Base-by-base conservation (phyloP, 1,139 yeast genomes). In the Nematodospora anomalae region DNA sequence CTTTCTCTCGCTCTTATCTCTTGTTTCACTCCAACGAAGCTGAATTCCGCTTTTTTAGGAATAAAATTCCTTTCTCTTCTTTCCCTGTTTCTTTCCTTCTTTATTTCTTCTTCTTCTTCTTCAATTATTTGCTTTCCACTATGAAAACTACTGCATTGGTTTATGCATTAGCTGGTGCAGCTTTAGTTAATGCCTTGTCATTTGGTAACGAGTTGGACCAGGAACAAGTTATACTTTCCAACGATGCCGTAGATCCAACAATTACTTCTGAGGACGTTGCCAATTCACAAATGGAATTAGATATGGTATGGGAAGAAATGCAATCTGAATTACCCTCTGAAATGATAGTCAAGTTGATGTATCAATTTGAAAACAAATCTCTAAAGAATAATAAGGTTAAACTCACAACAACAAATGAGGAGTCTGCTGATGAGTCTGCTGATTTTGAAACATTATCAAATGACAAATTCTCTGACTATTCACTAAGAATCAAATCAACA, bases 401-500 rank as follows among this genome's bases (percentile, higher is more conserved):
- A n/a, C 14, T 37, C 9, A 11, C 24, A 4, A 20, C 33, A 12
- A 14, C 36, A 10, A 13, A 13, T 4, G 10, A 30, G 2, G n/a
- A n/a, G n/a, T n/a, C n/a, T n/a, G n/a, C n/a, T n/a, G n/a, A n/a
- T n/a, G n/a, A n/a, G n/a, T 13, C 32, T 10, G 25, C 22, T 14
- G 11, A 36, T 4, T 60, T 60, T 44, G 62, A 62, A 34, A 38
- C 47, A 2, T 47, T 62, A 8, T 35, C 51, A 7, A 46, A 44
- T 33, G 52, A 49, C 3, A 54, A 59, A 36, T 66, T 60, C 42
- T 45, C 52, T n/a, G 65, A 60, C 12, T 62, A 75, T 45, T 37
- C 64, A 10, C 52, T 75, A 37, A 62, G 79, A 46, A 53, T 69
- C 36, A 70, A 68, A 49, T 52, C 64, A 39, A 60, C 64, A 18